Base-by-base conservation (phyloP, 805 yeast species). In the Alloascoidea hylecoeti region DNA sequence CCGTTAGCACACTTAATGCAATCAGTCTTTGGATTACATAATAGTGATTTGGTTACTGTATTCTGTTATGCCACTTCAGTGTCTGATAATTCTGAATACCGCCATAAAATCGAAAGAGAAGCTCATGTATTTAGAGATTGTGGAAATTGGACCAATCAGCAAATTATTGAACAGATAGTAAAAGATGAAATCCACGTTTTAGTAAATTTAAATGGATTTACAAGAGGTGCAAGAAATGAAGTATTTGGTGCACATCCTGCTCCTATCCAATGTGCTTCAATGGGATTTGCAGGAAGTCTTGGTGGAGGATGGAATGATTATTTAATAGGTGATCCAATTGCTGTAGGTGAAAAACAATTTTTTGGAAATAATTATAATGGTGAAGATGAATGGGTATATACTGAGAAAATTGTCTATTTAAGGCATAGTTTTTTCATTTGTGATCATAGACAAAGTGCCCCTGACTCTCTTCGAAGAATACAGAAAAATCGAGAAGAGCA, bases 1-100 rank as follows among this genome's bases (percentile, higher is more conserved):
- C 59, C 59, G 14, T 41, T 55, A 27, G 49, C 58, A 4, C 59
- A 55, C 33, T 41, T 55, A 34, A 55, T 55, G 60, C 57, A 54
- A 40, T 46, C 45, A 30, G 55, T 55, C 2, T 55, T 55, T 39
- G 58, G 55, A 1, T n/a, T 49, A 27, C 60, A 55, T 28, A 5
- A 36, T 2, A 37, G 46, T 16, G n/a, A 30, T 16, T 40, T 15
- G 13, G 51, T 54, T 9, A 35, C 36, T n/a, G 46, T 53, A 1
- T 42, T 47, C 4, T 51, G 57, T 30, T 54, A 54, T 36, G 53
- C 58, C 1, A 50, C 55, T 1, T 42, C 52, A 3, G 44, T 46
- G 2, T 42, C 52, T 1, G 58, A 54, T 30, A 47, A 44, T 3
- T 50, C 58, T 4, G 18, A 28, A 5, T 54, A 50, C 35, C 46